Evolutionary conservation across 106 monocot species (phyloP).

Genomic region (Hemerocallis citrina): DNA sequence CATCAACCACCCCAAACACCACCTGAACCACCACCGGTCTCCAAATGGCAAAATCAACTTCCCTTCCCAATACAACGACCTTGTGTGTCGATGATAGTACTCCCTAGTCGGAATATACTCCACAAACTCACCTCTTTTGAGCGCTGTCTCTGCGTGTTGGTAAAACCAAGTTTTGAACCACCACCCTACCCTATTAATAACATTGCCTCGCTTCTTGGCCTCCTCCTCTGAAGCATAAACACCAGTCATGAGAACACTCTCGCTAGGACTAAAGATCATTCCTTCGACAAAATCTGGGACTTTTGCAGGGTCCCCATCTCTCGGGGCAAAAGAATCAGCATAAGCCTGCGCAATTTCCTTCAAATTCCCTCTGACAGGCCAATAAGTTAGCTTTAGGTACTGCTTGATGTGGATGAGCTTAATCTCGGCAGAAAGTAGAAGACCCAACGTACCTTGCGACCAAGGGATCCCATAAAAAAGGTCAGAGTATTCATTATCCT

Average conservation of each 20-base stretch:
- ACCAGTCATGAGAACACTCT: slow-evolving; percentile 21
- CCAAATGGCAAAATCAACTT: slow-evolving; percentile 35
- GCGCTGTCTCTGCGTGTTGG: slow-evolving; percentile 26
- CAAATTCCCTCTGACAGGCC: slow-evolving; percentile 15
- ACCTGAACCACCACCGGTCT: slow-evolving; percentile 42
- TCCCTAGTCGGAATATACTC: slow-evolving; percentile 34
- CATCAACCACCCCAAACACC: slow-evolving; percentile 29
- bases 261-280: slow-evolving; percentile 16
- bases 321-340: slow-evolving; percentile 31
- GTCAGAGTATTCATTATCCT: slow-evolving; percentile 24
- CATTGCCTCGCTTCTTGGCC: slow-evolving; percentile 24
- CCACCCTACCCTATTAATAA: slow-evolving; percentile 20
- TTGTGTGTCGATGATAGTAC: slow-evolving; percentile 29
- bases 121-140: slow-evolving; percentile 30
- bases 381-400: slow-evolving; percentile 27
- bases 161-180: slow-evolving; percentile 36
- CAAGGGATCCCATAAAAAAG: slow-evolving; percentile 27
- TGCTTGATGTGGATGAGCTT: slow-evolving; percentile 30
- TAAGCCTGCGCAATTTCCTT: slow-evolving; percentile 21
- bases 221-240: slow-evolving; percentile 22
- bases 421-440: slow-evolving; percentile 27
- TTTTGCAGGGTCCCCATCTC: slow-evolving; percentile 23
- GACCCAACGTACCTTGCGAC: slow-evolving; percentile 26
- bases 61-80: slow-evolving; percentile 37
- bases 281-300: slow-evolving; percentile 29